A percentile compares a stretch with the other conserved stretches of the same genome.
phyloP scores from a whole-genome alignment of 2,329 filamentous ascomycete species.

The Chaetomiaceae sp. region DNA sequence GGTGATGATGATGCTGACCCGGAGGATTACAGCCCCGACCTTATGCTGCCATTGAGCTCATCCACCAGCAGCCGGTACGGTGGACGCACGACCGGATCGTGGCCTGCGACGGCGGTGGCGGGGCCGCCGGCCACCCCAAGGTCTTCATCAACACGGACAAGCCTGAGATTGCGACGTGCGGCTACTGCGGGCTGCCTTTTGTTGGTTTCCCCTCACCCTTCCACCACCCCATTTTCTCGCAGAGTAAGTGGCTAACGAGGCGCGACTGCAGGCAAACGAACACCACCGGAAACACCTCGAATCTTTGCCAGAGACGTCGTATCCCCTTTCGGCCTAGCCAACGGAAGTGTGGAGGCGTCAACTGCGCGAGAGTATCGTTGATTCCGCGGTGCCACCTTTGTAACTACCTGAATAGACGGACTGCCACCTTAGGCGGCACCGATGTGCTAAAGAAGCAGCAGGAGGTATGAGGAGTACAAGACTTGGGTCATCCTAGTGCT shows the following conservation, averaged over 20 bases:
- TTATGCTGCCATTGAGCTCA: slow-evolving; percentile 84
- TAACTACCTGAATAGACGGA: slow-evolving; percentile 8
- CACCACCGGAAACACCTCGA: slow-evolving; percentile 80
- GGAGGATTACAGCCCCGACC: slow-evolving; percentile 65
- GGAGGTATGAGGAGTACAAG: too few relatives aligned
- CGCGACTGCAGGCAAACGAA: slow-evolving; percentile 66
- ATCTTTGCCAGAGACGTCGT: slow-evolving; percentile 71
- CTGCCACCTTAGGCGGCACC: too few relatives aligned
- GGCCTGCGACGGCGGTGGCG: slow-evolving; percentile 87
- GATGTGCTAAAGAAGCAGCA: too few relatives aligned
- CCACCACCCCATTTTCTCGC: too few relatives aligned
- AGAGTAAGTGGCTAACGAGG: slow-evolving; percentile 20
- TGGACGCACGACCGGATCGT: slow-evolving; percentile 82
- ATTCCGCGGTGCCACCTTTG: slow-evolving; percentile 8
- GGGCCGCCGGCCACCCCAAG: slow-evolving; percentile 79
- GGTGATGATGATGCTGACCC: slow-evolving; percentile 25
- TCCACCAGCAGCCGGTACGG: slow-evolving; percentile 89
- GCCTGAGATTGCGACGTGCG: slow-evolving; percentile 83
- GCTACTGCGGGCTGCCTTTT: slow-evolving; percentile 89
- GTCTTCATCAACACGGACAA: slow-evolving; percentile 99
- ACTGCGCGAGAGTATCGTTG: not conserved
- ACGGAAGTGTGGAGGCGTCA: not conserved
- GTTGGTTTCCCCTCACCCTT: slow-evolving; percentile 51
- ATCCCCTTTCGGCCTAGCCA: slow-evolving; percentile 68
- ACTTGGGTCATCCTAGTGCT: too few relatives aligned